Base-by-base conservation (phyloP, 2,329 filamentous ascomycete genomes). In the Sporothrix humicola region DNA sequence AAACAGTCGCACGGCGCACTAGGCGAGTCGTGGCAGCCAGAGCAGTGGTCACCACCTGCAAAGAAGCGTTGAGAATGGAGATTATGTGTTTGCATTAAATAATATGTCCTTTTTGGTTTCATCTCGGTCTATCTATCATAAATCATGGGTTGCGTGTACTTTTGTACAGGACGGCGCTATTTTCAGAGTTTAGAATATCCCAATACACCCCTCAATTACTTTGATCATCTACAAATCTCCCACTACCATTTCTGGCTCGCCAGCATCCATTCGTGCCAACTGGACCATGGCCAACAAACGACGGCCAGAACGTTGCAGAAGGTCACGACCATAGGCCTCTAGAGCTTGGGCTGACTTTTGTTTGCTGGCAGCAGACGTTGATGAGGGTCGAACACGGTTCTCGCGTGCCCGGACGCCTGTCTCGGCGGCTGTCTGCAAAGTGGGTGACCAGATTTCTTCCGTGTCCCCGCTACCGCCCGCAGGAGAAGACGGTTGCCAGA, bases 11-110 rank as follows among this genome's bases (percentile, higher is more conserved):
- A 80, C n/a, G 83, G 83, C n/a, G 85, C 84, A 0, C 88, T 89
- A 0, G 85, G 90, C 72, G 90, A 92, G 79, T 84, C 82, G n/a
- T 93, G 90, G 90, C 89, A 92, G 80, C 91, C 91, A 0, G 79
- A 87, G 66, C 82, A 88, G 2, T 93, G 91, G 91, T 82, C 76
- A 9, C 80, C 79, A 1, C 12, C 76, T 26, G 68, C 77, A 10
- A 79, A 80, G 44, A 83, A 82, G 77, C 77, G 80, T 74, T 83
- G 59, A 71, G 20, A 42, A 5, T 3, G 10, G 58, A n/a, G 2
- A n/a, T 23, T 20, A 10, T 56, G 31, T 23, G n/a, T 37, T 15
- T 20, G 9, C 20, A 20, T 56, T 37, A 37, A 37, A 37, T 37
- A 37, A 6, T 26, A 26, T 56, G 9, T 26, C 15, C 9, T 23